phyloP scores from a whole-genome alignment of 768 basidiomycete species.

The Naganishia vishniacii region DNA sequence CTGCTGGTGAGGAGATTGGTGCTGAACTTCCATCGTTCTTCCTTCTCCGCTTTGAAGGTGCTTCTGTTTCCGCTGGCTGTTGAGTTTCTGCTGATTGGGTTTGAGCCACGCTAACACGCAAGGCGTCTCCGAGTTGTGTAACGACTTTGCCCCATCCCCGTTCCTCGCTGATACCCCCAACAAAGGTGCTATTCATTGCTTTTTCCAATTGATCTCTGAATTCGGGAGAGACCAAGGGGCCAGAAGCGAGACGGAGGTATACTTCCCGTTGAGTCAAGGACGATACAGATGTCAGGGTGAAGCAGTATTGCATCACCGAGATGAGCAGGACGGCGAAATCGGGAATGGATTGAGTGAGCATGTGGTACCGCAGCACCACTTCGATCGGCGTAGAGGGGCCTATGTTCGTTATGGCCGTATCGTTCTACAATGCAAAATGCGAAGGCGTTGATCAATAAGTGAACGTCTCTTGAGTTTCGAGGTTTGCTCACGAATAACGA shows the following conservation, averaged over 20 bases:
- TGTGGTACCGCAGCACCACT: constrained; percentile 7
- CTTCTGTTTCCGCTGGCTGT: background rate
- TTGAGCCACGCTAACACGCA: background rate
- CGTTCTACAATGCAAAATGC: background rate
- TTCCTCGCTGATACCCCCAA: constrained; percentile 11
- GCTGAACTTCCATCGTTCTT: constrained; percentile 15
- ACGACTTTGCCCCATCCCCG: constrained; percentile 20
- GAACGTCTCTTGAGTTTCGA: background rate
- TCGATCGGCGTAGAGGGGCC: background rate
- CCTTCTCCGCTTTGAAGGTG: constrained; percentile 17
- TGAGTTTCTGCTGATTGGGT: background rate
- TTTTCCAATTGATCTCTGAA: background rate
- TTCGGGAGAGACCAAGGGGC: constrained; percentile 8
- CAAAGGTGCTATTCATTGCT: constrained; percentile 7
- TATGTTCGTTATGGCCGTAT: background rate
- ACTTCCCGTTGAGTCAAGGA: background rate
- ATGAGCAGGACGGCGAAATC: constrained; percentile 3
- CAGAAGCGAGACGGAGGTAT: constrained; percentile 14
- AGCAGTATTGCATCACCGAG: constrained; percentile 6
- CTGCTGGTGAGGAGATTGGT: background rate
- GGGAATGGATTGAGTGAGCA: constrained; percentile 19
- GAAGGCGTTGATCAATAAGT: background rate
- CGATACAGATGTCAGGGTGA: background rate
- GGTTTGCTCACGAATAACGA: constrained; percentile 8
- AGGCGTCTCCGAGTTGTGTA: background rate